Evolutionary conservation across 441 rosid species (phyloP).

Genomic region (Gossypium gossypioides): DNA sequence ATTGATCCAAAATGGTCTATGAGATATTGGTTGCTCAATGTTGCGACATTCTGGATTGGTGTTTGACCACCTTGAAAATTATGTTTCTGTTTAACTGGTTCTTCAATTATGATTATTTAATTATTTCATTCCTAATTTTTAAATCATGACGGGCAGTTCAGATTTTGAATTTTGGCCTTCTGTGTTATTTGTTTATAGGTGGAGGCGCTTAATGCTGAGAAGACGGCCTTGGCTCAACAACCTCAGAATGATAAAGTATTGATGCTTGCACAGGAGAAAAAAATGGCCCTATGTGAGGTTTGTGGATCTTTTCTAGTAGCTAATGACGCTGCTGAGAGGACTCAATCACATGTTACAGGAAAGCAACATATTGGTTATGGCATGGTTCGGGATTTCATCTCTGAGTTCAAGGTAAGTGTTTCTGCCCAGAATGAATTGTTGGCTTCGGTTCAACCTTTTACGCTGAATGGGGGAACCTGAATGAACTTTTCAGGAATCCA

Average conservation of each 20-base stretch:
- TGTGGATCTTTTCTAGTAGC: conserved; percentile 96
- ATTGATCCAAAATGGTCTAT: neutral
- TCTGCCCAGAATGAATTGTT: neutral
- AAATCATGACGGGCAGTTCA: neutral
- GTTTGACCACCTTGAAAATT: neutral
- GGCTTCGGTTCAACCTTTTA: neutral
- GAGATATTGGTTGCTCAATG: neutral
- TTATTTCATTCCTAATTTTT: neutral
- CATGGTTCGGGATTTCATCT: conserved; percentile 84
- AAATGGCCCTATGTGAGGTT: conserved; percentile 90
- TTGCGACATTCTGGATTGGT: neutral
- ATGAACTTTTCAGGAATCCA: conserved; percentile 42
- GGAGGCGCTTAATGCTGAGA: conserved; percentile 71
- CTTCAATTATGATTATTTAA: neutral
- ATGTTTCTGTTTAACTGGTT: neutral
- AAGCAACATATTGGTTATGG: conserved; percentile 97
- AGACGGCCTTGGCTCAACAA: conserved; percentile 51
- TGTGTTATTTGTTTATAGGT: conserved; percentile 38
- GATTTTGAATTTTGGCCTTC: conserved; percentile 1
- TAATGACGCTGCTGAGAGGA: conserved; percentile 88
- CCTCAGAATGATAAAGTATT: conserved; percentile 60
- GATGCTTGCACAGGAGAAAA: conserved; percentile 80
- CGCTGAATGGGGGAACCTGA: neutral
- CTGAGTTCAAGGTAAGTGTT: conserved; percentile 60
- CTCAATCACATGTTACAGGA: conserved; percentile 88